A percentile compares a stretch with the other conserved stretches of the same genome.
Conservation (phyloP, 441 rosid genomes). For the Capsella rubella region DNA sequence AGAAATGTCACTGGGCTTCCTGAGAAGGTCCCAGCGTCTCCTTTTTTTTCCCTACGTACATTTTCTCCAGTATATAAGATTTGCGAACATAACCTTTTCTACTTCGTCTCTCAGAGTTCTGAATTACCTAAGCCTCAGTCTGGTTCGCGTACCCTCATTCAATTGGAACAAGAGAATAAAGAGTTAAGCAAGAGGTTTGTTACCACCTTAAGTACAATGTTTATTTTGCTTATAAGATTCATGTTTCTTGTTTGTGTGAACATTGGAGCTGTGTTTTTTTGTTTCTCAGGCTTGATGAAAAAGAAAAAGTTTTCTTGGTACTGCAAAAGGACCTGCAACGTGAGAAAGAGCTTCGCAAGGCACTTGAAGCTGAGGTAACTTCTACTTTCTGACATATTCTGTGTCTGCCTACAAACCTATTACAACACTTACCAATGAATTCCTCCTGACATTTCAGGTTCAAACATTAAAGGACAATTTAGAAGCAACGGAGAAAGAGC, state of each 20-base stretch:
- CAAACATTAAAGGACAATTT: conserved; percentile 51
- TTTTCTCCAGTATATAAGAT: conserved; percentile 36
- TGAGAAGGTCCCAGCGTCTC: conserved; percentile 40
- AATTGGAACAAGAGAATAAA: conserved; percentile 65
- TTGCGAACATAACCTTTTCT: background rate
- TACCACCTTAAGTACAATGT: conserved; percentile 9
- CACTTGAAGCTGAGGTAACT: conserved; percentile 66
- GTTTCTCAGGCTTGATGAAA: conserved; percentile 52
- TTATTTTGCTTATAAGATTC: conserved; percentile 15
- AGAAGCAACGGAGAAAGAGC: conserved; percentile 70
- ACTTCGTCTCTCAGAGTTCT: conserved; percentile 21
- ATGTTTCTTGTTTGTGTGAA: background rate
- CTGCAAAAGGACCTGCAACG: conserved; percentile 45
- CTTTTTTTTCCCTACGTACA: conserved; percentile 19
- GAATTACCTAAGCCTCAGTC: conserved; percentile 33
- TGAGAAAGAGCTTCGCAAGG: conserved; percentile 58
- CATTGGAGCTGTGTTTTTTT: conserved; percentile 5
- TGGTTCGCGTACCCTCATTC: conserved; percentile 39
- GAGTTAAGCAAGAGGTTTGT: conserved; percentile 63
- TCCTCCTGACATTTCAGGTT: conserved; percentile 49
- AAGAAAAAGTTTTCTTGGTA: conserved; percentile 43
- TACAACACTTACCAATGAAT: background rate
- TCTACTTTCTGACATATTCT: background rate
- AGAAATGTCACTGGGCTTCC: conserved; percentile 42
- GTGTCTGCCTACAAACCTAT: background rate